A percentile compares a stretch with the other conserved stretches of the same genome.
phyloP scores from a whole-genome alignment of 2,329 filamentous ascomycete species.

The Cercospora citrullina region DNA sequence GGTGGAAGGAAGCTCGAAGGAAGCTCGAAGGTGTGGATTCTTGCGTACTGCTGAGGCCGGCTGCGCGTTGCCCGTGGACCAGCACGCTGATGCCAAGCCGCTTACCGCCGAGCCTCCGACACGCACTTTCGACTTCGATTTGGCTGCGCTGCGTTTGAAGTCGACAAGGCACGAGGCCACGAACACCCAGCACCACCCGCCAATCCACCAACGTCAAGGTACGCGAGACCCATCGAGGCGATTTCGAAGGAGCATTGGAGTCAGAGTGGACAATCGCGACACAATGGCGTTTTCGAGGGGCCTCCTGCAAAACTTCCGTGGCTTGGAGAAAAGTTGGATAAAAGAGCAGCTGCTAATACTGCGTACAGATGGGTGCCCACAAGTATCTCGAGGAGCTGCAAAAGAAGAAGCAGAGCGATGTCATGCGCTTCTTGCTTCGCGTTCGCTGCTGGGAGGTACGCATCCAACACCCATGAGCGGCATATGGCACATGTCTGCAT shows the following conservation, averaged over 20 bases:
- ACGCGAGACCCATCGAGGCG: slow-evolving; percentile 19
- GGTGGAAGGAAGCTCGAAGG: not conserved
- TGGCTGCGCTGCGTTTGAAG: slow-evolving; percentile 5
- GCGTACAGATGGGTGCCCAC: slow-evolving; percentile 88
- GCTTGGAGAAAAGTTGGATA: slow-evolving; percentile 4
- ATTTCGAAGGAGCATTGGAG: slow-evolving; percentile 11
- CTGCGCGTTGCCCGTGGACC: not conserved
- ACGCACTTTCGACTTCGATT: slow-evolving; percentile 10
- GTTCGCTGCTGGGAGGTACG: slow-evolving; percentile 99
- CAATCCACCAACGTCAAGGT: slow-evolving; percentile 32
- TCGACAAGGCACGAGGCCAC: slow-evolving; percentile 24
- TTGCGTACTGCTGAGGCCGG: not conserved
- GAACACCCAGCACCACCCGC: slow-evolving; percentile 21
- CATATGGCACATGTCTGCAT: slow-evolving; percentile 31
- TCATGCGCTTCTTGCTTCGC: slow-evolving; percentile 99
- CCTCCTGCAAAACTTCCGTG: slow-evolving; percentile 4
- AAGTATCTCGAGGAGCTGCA: slow-evolving; percentile 99
- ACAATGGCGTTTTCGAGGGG: slow-evolving; percentile 4
- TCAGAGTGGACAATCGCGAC: slow-evolving; percentile 2
- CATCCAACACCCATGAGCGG: slow-evolving; percentile 37
- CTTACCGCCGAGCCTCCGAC: slow-evolving; percentile 7
- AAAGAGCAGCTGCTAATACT: slow-evolving; percentile 24
- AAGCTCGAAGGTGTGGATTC: not conserved
- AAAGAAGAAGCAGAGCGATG: slow-evolving; percentile 99
- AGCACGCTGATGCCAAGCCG: not conserved